phyloP scores from a whole-genome alignment of 2,329 filamentous ascomycete species.

The Conoideocrella luteorostrata region DNA sequence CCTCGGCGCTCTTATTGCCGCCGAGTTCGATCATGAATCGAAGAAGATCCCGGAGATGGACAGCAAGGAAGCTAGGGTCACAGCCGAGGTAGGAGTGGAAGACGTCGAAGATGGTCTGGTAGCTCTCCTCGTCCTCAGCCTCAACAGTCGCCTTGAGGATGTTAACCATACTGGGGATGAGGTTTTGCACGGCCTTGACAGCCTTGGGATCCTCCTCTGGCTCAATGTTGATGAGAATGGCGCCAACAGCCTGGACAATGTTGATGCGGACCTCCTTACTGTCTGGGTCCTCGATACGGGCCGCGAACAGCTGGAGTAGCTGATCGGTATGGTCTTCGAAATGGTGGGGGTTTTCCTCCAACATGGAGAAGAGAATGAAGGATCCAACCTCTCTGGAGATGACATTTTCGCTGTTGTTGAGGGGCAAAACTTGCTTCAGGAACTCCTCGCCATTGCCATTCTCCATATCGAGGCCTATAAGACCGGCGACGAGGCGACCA shows the following conservation, averaged over 20 bases:
- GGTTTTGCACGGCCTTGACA: constrained; percentile 67
- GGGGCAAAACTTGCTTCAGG: constrained; percentile 70
- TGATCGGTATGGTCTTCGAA: constrained; percentile 76
- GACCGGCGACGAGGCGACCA: constrained; percentile 78
- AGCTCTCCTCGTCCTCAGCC: constrained; percentile 75
- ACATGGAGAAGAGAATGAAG: constrained; percentile 86
- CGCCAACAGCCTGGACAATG: constrained; percentile 84
- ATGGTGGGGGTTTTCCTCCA: constrained; percentile 79
- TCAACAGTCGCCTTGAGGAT: constrained; percentile 82
- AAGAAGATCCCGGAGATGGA: constrained; percentile 83
- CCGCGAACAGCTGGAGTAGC: constrained; percentile 76
- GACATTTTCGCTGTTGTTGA: constrained; percentile 67
- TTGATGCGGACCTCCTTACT: constrained; percentile 92
- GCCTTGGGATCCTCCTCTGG: constrained; percentile 74
- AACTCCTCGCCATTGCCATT: constrained; percentile 75
- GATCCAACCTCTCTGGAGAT: constrained; percentile 83
- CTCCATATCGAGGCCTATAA: constrained; percentile 75
- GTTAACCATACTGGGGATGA: constrained; percentile 81
- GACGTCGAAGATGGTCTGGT: constrained; percentile 88
- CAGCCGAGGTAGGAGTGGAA: constrained; percentile 93
- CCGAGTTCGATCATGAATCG: constrained; percentile 90
- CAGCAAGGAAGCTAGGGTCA: constrained; percentile 74
- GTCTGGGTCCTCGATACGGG: constrained; percentile 83
- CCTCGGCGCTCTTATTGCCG: constrained; percentile 67
- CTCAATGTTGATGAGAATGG: constrained; percentile 80